These are phyloP conservation scores for Colletotrichum limetticola DNA, from an alignment of 2,329 filamentous ascomycete genomes.

Conservation along the genomic window DNA sequence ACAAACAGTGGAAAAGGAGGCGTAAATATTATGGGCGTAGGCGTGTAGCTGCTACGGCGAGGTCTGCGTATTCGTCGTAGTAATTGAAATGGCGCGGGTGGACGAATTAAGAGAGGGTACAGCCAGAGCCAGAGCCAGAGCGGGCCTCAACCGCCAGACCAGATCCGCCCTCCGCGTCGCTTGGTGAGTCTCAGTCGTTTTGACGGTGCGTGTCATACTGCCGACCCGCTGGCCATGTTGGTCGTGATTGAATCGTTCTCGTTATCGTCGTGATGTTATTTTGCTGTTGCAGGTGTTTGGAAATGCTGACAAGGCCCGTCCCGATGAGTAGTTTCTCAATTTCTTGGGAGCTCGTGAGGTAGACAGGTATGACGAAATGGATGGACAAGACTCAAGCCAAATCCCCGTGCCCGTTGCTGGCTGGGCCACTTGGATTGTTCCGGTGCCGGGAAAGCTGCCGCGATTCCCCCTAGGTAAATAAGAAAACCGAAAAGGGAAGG, in stretches of 20 bases:
- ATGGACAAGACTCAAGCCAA: not conserved
- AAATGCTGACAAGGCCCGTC: not conserved
- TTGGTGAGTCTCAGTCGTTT: constrained; percentile 19
- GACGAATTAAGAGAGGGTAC: constrained; percentile 31
- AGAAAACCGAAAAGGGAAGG: not conserved
- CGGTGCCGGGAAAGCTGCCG: constrained; percentile 1
- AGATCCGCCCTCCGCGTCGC: constrained; percentile 32
- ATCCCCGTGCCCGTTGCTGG: not conserved
- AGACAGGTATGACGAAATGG: constrained; percentile 24
- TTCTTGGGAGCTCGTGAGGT: not conserved
- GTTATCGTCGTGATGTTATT: not conserved
- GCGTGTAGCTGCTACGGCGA: constrained; percentile 23
- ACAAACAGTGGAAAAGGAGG: not conserved
- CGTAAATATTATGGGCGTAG: not conserved
- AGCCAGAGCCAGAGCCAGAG: constrained; percentile 17
- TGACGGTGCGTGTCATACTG: constrained; percentile 29
- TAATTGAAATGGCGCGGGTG: constrained; percentile 22
- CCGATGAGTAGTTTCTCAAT: not conserved
- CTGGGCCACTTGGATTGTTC: constrained; percentile 10
- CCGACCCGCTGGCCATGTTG: constrained; percentile 32
- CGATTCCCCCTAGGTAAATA: not conserved
- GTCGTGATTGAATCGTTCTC: not conserved
- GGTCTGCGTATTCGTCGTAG: constrained; percentile 9
- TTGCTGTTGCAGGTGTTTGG: not conserved
- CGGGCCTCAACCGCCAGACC: constrained; percentile 28